Evolutionary conservation across 352 stramenopile genomes (phyloP).

Genomic region (Saprolegnia diclina): DNA sequence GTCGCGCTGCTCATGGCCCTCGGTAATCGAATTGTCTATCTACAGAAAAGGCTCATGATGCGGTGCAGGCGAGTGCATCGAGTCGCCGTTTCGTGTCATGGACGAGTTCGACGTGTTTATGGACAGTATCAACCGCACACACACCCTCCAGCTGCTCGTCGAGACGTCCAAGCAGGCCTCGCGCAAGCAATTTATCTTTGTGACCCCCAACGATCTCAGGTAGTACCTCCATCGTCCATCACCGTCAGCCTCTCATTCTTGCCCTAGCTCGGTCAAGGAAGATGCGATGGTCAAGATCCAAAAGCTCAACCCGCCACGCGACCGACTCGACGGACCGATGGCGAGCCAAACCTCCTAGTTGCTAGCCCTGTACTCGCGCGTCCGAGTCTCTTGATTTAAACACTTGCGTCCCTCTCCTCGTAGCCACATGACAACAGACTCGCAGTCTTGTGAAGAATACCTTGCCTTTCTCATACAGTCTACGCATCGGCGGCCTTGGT

Average conservation of each 20-base stretch:
- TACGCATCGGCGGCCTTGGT: neutral
- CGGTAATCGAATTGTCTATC: conserved; percentile 49
- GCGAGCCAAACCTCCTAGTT: neutral
- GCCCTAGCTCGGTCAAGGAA: conserved; percentile 50
- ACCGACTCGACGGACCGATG: conserved; percentile 32
- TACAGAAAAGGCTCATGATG: neutral
- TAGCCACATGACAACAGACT: too few species aligned
- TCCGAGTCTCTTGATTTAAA: too few species aligned
- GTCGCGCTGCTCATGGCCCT: conserved; percentile 95
- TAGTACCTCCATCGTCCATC: conserved; percentile 32
- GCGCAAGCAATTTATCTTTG: conserved; percentile 86
- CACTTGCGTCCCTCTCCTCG: too few species aligned
- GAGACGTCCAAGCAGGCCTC: conserved; percentile 64
- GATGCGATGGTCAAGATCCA: conserved; percentile 82
- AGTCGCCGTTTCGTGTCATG: conserved; percentile 95
- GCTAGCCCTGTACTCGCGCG: neutral
- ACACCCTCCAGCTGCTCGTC: conserved; percentile 94
- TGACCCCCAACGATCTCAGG: conserved; percentile 84
- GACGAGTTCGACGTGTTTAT: conserved; percentile 99
- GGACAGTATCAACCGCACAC: conserved; percentile 94
- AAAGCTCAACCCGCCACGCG: conserved; percentile 80
- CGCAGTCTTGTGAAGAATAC: too few species aligned
- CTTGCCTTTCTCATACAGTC: neutral
- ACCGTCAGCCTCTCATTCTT: conserved; percentile 14
- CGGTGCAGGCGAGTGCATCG: conserved; percentile 57